These are phyloP conservation scores for Pythium chondricola DNA, from an alignment of 352 stramenopile species.

Conservation along the genomic window DNA sequence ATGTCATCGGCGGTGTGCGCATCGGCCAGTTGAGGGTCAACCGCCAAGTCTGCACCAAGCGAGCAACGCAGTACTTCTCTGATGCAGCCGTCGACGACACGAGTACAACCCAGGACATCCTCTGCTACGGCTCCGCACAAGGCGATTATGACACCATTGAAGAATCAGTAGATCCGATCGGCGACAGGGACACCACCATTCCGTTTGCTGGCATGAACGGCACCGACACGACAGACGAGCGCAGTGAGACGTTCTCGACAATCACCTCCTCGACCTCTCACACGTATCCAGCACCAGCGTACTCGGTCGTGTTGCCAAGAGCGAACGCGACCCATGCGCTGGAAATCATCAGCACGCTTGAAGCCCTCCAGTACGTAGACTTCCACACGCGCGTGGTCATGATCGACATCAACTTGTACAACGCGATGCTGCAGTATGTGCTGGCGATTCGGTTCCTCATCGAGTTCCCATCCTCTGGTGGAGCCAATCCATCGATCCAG, in stretches of 20 bases:
- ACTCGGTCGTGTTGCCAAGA: conserved; percentile 32
- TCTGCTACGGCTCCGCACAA: conserved; percentile 19
- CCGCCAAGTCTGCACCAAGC: conserved; percentile 26
- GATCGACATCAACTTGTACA: conserved; percentile 43
- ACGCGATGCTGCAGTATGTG: conserved; percentile 38
- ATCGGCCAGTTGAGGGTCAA: conserved; percentile 41
- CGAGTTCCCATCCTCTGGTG: conserved; percentile 36
- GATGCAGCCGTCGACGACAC: conserved; percentile 1
- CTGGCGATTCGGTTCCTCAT: conserved; percentile 36
- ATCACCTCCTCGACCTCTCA: conserved; percentile 21
- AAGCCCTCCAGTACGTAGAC: conserved; percentile 32
- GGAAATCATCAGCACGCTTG: conserved; percentile 20
- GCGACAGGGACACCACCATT: conserved; percentile 4
- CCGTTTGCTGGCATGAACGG: conserved; percentile 27
- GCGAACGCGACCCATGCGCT: conserved; percentile 9
- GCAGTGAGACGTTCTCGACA: conserved; percentile 31
- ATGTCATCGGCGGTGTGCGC: conserved; percentile 35
- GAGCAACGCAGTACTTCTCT: conserved; percentile 24
- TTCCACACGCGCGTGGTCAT: conserved; percentile 31
- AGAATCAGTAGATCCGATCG: conserved; percentile 19
- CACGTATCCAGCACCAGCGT: conserved; percentile 32
- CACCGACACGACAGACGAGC: conserved; percentile 26
- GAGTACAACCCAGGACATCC: not conserved
- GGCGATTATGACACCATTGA: conserved; percentile 18
- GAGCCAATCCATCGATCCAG: conserved; percentile 23